Conservation (phyloP, 2,329 filamentous ascomycete genomes). For the Dactylonectria estremocensis region DNA sequence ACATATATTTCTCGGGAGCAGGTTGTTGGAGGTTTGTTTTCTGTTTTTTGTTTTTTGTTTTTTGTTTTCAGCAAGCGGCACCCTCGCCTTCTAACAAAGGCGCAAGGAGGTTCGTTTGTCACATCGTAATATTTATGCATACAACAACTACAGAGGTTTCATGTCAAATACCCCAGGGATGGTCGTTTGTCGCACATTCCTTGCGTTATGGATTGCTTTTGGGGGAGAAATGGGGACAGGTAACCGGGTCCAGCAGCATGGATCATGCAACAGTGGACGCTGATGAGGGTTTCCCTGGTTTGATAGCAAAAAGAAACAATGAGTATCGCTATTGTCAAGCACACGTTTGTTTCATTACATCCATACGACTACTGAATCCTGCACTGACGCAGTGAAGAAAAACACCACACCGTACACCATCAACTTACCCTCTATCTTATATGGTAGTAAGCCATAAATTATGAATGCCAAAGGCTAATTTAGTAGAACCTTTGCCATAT, state of each 20-base stretch:
- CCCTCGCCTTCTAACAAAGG: constrained; percentile 4
- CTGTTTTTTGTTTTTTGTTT: neutral
- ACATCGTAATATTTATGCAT: constrained; percentile 21
- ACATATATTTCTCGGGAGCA: neutral
- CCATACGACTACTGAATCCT: too few species aligned
- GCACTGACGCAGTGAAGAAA: too few species aligned
- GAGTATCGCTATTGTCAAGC: neutral
- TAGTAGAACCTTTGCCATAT: too few species aligned
- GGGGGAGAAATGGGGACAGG: constrained; percentile 5
- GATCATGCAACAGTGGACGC: neutral
- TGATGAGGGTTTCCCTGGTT: neutral
- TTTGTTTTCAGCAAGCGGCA: neutral
- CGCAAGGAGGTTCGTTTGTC: constrained; percentile 10
- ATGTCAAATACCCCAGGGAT: constrained; percentile 32
- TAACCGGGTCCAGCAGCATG: neutral
- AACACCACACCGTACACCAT: too few species aligned
- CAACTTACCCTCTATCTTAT: too few species aligned
- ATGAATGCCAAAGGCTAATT: too few species aligned
- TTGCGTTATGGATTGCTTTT: constrained; percentile 10
- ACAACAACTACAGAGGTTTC: constrained; percentile 23
- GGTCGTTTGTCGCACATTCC: constrained; percentile 8
- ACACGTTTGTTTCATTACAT: neutral
- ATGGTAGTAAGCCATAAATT: too few species aligned
- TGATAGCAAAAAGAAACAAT: neutral
- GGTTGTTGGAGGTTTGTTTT: neutral